Evolutionary conservation across 176 grass and related monocot species (phyloP).

Genomic region (Saccharum officinarum): DNA sequence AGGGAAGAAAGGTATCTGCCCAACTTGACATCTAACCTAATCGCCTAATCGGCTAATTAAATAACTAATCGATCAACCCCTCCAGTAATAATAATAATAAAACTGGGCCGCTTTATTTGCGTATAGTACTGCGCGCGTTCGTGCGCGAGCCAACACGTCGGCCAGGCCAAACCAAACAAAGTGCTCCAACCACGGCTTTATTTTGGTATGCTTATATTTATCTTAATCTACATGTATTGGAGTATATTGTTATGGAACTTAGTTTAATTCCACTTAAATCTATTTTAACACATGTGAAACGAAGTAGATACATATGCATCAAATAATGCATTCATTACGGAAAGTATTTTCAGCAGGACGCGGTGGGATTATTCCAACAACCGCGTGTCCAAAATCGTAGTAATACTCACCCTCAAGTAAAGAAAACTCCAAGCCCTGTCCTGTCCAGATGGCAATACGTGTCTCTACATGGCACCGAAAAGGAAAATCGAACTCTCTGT

Average conservation of each 20-base stretch:
- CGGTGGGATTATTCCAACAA: neutral
- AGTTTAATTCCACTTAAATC: too few relatives aligned
- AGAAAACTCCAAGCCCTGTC: too few relatives aligned
- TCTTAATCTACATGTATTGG: too few relatives aligned
- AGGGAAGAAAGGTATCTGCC: neutral
- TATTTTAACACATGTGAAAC: too few relatives aligned
- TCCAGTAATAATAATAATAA: too few relatives aligned
- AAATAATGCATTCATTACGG: too few relatives aligned
- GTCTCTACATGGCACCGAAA: too few relatives aligned
- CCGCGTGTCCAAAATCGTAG: neutral
- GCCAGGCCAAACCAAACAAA: neutral
- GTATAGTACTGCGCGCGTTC: neutral
- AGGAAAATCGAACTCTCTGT: neutral
- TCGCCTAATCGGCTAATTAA: conserved; percentile 7
- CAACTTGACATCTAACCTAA: conserved; percentile 10
- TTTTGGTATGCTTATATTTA: too few relatives aligned
- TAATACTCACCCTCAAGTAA: too few relatives aligned
- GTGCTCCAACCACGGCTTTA: neutral
- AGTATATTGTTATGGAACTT: too few relatives aligned
- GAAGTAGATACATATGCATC: too few relatives aligned
- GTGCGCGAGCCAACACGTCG: neutral
- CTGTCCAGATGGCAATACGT: too few relatives aligned
- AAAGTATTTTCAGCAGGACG: neutral
- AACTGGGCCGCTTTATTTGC: neutral
- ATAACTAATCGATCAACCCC: neutral